phyloP scores from a whole-genome alignment of 1,284 basidiomycete species.

The Cutaneotrichosporon sp. region DNA sequence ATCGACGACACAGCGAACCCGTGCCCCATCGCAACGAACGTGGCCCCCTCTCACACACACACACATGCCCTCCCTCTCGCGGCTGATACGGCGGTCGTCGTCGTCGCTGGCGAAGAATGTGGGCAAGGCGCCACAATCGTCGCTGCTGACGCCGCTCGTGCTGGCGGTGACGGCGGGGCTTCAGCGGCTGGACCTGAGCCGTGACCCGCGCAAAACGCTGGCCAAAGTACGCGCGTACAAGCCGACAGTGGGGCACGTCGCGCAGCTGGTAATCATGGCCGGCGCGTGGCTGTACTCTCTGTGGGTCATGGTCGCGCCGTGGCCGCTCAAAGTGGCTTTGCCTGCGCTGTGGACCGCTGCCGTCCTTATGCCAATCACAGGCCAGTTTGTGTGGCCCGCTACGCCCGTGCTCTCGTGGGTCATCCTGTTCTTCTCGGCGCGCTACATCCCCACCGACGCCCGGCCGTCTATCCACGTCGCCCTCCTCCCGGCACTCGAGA shows the following conservation, averaged over 20 bases:
- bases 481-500: slow-evolving; percentile 87
- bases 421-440: slow-evolving; percentile 76
- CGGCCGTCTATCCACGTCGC: slow-evolving; percentile 84
- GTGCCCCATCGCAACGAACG: too few species aligned
- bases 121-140: background rate
- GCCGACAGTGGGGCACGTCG: slow-evolving; percentile 58
- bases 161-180: slow-evolving; percentile 40
- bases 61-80: background rate
- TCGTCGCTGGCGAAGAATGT: background rate
- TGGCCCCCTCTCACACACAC: background rate
- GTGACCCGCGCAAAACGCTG: slow-evolving; percentile 66
- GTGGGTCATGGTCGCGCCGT: slow-evolving; percentile 61
- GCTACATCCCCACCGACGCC: slow-evolving; percentile 70
- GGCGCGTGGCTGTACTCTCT: slow-evolving; percentile 68
- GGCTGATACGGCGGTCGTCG: background rate
- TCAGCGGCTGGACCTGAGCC: slow-evolving; percentile 65
- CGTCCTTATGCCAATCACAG: slow-evolving; percentile 77
- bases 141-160: slow-evolving; percentile 29
- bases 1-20: too few species aligned
- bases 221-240: slow-evolving; percentile 57
- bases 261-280: slow-evolving; percentile 57
- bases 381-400: slow-evolving; percentile 87
- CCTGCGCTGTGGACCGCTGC: slow-evolving; percentile 65
- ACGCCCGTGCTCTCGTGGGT: slow-evolving; percentile 81
- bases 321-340: slow-evolving; percentile 70